These are phyloP conservation scores for Erigeron canadensis DNA, from an alignment of 129 eudicot species.

Conservation along the genomic window DNA sequence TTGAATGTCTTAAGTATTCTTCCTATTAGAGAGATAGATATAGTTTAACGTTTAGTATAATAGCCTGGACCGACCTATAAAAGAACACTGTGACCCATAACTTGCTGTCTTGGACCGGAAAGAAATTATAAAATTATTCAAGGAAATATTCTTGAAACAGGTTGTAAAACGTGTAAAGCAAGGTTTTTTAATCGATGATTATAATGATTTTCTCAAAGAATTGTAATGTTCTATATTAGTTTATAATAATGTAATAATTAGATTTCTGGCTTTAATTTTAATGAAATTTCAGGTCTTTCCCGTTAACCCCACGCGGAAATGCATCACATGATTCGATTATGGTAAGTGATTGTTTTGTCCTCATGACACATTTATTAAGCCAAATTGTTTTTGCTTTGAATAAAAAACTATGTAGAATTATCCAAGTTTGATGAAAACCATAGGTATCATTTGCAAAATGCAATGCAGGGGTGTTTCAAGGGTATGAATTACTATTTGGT, in stretches of 20 bases:
- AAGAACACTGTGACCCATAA: slow-evolving; percentile 13
- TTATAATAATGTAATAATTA: background rate
- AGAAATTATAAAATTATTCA: slow-evolving; percentile 21
- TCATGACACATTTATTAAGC: background rate
- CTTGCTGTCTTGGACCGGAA: slow-evolving; percentile 28
- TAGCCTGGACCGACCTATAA: background rate
- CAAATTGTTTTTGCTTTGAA: background rate
- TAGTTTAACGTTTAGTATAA: too few species aligned
- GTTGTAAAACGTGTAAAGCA: slow-evolving; percentile 28
- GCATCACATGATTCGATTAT: slow-evolving; percentile 29
- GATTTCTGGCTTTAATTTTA: background rate
- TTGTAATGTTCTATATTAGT: background rate
- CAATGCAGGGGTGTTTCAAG: too few species aligned
- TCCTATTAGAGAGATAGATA: too few species aligned
- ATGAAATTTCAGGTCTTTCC: slow-evolving; percentile 32
- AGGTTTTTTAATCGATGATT: background rate
- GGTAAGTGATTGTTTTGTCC: slow-evolving; percentile 25
- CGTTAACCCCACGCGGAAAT: slow-evolving; percentile 36
- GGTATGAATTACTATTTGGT: too few species aligned
- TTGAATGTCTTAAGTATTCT: too few species aligned
- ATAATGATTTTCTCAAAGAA: slow-evolving; percentile 12
- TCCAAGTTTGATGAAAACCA: background rate
- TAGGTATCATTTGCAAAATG: too few species aligned
- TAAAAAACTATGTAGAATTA: background rate
- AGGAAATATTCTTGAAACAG: slow-evolving; percentile 28